Evolutionary conservation across 1,284 basidiomycete genomes (phyloP), one percentile per base, ranked within the genome.

Genomic region (Abortiporus biennis): DNA sequence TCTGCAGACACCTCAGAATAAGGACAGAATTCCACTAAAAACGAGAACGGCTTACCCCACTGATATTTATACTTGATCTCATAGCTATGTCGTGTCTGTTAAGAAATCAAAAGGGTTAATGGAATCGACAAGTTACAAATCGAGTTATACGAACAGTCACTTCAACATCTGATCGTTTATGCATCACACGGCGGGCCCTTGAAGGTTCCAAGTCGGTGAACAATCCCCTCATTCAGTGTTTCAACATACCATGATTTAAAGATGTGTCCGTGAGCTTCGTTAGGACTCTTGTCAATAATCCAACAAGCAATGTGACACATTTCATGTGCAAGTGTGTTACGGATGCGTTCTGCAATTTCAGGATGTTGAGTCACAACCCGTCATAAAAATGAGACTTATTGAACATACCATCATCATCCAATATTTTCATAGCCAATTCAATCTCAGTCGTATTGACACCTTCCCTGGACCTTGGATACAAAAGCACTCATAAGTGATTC

Each of bases 221-320:
- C 23, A 20, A 16, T 34, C 3, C 13, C 12, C 22, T n/a, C 15
- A 21, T 25, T 39, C 19, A 9, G 32, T 25, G 32, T 4, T 21
- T 34, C 13, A 20, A 57, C 70, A 40, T 44, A 85, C 88, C 89
- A 92, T 38, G 58, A 59, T 53, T 82, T 83, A 63, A 83, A 92
- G 8, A 76, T 59, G 12, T 59, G 65, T 11, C 86, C 87, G 51
- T 91, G 87, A 12, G 71, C 71, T 56, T 85, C 84, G 39, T 77
- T 75, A 3, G 78, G 71, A 19, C 78, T 69, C 8, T 71, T 63
- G 54, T 85, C 74, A 40, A 92, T 82, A 23, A 85, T 65, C 89
- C 90, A 92, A 43, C 76, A 80, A 4, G 88, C 88, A 21, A 92
- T 63, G 60, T 92, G 90, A 49, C 89, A 92, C 80, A 92, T 87